Evolutionary conservation across 2,329 filamentous ascomycete genomes (phyloP).

Genomic region (Raffaelea arxii): DNA sequence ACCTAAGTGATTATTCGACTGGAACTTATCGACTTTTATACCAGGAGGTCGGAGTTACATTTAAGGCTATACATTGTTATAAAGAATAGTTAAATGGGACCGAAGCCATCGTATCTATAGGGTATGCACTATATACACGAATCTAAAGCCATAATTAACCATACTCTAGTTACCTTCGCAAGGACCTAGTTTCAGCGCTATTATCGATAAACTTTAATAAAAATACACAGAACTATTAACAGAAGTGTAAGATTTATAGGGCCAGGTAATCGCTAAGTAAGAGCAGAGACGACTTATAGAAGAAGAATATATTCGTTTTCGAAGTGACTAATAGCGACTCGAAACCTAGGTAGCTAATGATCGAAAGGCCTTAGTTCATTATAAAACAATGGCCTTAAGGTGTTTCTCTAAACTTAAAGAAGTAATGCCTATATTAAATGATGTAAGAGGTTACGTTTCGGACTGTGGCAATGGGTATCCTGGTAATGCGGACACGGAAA

Average conservation of each 20-base stretch:
- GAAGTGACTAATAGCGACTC: neutral
- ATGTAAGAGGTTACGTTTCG: no score
- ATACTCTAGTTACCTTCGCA: neutral
- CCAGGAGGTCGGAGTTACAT: neutral
- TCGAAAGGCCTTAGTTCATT: neutral
- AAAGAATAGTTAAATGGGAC: neutral
- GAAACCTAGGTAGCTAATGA: neutral
- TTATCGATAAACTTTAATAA: neutral
- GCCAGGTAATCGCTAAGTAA: neutral
- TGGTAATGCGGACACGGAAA: no score
- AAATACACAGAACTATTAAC: neutral
- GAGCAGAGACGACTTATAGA: neutral
- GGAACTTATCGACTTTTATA: neutral
- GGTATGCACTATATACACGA: no score
- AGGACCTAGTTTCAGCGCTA: neutral
- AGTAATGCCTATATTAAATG: neutral
- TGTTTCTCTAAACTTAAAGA: neutral
- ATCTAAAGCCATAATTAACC: neutral
- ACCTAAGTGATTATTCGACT: neutral
- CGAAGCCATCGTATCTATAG: neutral
- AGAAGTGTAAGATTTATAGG: neutral
- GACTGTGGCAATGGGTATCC: no score
- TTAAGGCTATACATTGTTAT: neutral
- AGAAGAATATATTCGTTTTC: neutral
- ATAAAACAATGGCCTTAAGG: neutral